These are phyloP conservation scores for Clonostachys rhizophaga DNA, from an alignment of 2,329 filamentous ascomycete species.

Conservation along the genomic window DNA sequence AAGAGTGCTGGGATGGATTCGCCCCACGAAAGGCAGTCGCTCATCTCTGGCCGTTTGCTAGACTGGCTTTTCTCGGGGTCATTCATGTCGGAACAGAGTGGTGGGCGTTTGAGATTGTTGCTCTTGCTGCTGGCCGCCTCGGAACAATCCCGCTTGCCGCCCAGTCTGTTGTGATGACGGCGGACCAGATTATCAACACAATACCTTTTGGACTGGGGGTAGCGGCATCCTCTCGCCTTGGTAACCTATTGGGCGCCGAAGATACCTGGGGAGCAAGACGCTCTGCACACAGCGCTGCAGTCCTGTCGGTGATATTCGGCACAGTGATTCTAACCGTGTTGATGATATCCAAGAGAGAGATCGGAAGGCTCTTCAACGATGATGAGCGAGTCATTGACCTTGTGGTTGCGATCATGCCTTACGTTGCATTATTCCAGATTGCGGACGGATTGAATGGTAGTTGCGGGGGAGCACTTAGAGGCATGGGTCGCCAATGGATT, in stretches of 20 bases:
- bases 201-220: constrained; percentile 86
- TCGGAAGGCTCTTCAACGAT: constrained; percentile 78
- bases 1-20: constrained; percentile 75
- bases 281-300: constrained; percentile 71
- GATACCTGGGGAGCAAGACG: constrained; percentile 62
- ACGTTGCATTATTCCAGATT: constrained; percentile 85
- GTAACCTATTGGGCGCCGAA: constrained; percentile 71
- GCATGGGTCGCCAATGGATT: constrained; percentile 83
- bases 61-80: constrained; percentile 70
- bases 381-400: constrained; percentile 67
- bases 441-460: constrained; percentile 83
- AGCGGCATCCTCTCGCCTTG: constrained; percentile 71
- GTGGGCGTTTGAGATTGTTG: constrained; percentile 94
- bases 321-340: constrained; percentile 61
- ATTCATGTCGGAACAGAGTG: constrained; percentile 86
- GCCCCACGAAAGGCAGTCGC: constrained; percentile 56
- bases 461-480: constrained; percentile 75
- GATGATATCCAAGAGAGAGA: constrained; percentile 66
- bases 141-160: constrained; percentile 77
- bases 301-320: constrained; percentile 68
- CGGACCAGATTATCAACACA: constrained; percentile 79
- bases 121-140: constrained; percentile 73
- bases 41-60: constrained; percentile 67
- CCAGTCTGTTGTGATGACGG: constrained; percentile 86
- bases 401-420: constrained; percentile 76